Percentiles rank a stretch among this genome's conserved stretches.
Conservation (phyloP, 805 yeast species). For the Ogataea trehaloabstinens region DNA sequence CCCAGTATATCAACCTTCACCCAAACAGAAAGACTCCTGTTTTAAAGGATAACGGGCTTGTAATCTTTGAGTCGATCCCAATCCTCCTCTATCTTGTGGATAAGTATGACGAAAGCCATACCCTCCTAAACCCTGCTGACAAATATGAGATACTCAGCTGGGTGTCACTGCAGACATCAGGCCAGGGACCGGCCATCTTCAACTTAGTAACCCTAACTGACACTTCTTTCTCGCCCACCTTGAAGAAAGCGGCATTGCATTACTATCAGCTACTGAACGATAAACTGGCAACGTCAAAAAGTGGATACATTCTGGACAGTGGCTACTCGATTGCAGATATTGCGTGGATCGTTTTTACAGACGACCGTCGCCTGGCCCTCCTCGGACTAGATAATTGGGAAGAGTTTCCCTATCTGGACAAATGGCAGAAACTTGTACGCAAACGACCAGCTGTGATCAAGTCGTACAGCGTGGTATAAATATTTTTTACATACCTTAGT, state of each 20-base stretch:
- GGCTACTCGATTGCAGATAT: slow-evolving; percentile 5
- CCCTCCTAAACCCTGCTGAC: slow-evolving; percentile 2
- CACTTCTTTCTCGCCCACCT: background rate
- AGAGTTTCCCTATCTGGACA: slow-evolving; percentile 1
- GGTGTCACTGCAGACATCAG: slow-evolving; percentile 2
- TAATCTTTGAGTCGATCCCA: slow-evolving; percentile 2
- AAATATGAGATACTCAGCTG: slow-evolving; percentile 2
- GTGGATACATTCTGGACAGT: slow-evolving; percentile 3
- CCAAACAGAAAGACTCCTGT: slow-evolving; percentile 5
- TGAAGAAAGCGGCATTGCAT: background rate
- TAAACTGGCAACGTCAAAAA: slow-evolving; percentile 2
- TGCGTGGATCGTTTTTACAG: slow-evolving; percentile 3
- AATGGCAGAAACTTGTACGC: slow-evolving; percentile 2
- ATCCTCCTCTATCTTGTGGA: slow-evolving; percentile 4
- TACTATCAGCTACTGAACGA: slow-evolving; percentile 1
- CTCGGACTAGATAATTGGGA: slow-evolving; percentile 1
- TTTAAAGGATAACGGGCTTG: slow-evolving; percentile 1
- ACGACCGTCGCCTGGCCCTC: slow-evolving; percentile 3
- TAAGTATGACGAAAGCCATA: slow-evolving; percentile 4
- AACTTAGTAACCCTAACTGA: background rate
- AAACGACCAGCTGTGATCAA: slow-evolving; percentile 4
- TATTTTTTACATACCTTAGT: no score
- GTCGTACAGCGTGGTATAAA: no score
- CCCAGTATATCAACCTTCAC: slow-evolving; percentile 1
- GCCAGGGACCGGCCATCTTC: slow-evolving; percentile 1